Evolutionary conservation across 1,284 basidiomycete species (phyloP).

Genomic region (Trichosporon asahii): DNA sequence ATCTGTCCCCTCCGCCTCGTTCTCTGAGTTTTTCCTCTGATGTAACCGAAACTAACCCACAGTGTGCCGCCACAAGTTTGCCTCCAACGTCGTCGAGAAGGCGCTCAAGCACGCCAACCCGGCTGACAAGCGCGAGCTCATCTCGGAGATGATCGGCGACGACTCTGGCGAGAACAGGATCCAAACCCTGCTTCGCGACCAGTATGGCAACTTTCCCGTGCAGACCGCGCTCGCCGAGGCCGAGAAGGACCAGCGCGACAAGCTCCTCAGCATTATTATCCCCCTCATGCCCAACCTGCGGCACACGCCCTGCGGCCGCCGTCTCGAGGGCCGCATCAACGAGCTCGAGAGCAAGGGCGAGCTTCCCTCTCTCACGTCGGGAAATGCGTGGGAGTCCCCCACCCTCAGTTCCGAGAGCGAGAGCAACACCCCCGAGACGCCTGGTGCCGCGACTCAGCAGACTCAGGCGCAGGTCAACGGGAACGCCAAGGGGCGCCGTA

Average conservation of each 20-base stretch:
- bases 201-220: constrained; percentile 46
- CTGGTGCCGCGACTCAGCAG: not conserved
- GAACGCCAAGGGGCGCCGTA: constrained; percentile 11
- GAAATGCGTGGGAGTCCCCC: constrained; percentile 4
- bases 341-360: constrained; percentile 28
- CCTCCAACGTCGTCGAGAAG: constrained; percentile 95
- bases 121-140: constrained; percentile 64
- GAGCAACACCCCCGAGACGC: not conserved
- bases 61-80: constrained; percentile 88
- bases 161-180: constrained; percentile 33
- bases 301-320: constrained; percentile 44
- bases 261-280: constrained; percentile 40
- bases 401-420: not conserved
- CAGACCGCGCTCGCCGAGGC: constrained; percentile 43
- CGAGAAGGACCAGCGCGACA: constrained; percentile 34
- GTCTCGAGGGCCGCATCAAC: constrained; percentile 34
- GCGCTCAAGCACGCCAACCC: constrained; percentile 67
- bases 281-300: constrained; percentile 37
- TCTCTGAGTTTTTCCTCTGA: not conserved
- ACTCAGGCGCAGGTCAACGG: not conserved
- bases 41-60: not conserved
- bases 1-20: too few species aligned
- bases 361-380: constrained; percentile 8
- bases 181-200: constrained; percentile 37
- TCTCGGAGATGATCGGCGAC: constrained; percentile 65